Conservation (phyloP, 108 stramenopile genomes). For the Cyclotella cryptica region DNA sequence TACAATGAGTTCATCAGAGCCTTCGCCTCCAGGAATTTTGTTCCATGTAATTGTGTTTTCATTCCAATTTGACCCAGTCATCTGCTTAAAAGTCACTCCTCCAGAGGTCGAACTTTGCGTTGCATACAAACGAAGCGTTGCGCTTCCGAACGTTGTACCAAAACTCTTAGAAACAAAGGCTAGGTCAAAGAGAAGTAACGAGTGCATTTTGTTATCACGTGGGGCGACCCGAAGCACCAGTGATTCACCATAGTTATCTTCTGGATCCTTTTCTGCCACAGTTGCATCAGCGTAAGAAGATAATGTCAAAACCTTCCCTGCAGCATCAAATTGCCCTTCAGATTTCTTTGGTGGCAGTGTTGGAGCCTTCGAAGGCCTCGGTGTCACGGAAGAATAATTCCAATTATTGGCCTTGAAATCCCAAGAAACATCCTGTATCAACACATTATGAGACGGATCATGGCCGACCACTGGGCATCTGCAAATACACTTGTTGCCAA, state of each 20-base stretch:
- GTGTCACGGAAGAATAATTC: slow-evolving; percentile 1
- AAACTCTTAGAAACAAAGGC: slow-evolving; percentile 26
- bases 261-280: slow-evolving; percentile 16
- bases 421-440: slow-evolving; percentile 25
- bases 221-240: slow-evolving; percentile 16
- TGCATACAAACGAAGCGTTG: slow-evolving; percentile 38
- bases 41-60: slow-evolving; percentile 40
- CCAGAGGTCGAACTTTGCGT: slow-evolving; percentile 27
- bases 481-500: slow-evolving; percentile 29
- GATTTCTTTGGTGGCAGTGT: slow-evolving; percentile 11
- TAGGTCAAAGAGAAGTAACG: slow-evolving; percentile 47
- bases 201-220: slow-evolving; percentile 29
- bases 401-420: slow-evolving; percentile 1
- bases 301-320: slow-evolving; percentile 34
- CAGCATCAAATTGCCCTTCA: slow-evolving; percentile 23
- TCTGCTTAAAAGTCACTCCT: slow-evolving; percentile 41
- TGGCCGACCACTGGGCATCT: slow-evolving; percentile 29
- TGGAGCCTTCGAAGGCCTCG: slow-evolving; percentile 6
- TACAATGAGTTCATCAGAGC: slow-evolving; percentile 34
- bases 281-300: slow-evolving; percentile 36
- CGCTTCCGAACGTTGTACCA: slow-evolving; percentile 17
- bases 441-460: slow-evolving; percentile 10
- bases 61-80: slow-evolving; percentile 37
- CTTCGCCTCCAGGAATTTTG: slow-evolving; percentile 43
- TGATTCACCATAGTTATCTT: slow-evolving; percentile 40